Evolutionary conservation across 352 stramenopile genomes (phyloP), one percentile per base, ranked within the genome.

Genomic region (Pythium aquatile): DNA sequence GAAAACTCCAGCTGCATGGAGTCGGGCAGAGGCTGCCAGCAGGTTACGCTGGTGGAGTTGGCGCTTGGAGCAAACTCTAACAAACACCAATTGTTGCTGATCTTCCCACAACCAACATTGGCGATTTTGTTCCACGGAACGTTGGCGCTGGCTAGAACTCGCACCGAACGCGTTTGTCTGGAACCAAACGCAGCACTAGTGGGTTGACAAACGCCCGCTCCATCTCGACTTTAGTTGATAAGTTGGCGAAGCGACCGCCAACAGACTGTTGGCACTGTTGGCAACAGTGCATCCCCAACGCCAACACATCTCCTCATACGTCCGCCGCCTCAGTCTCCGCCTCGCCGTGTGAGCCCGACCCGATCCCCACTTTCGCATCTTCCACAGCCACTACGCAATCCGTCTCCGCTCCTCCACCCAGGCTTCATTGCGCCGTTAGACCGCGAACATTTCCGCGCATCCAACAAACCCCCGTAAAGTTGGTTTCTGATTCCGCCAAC

Each of bases 131-230:
- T 58, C 52, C 52, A 42, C 52, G 30, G 52, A 35, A 58, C 10
- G 53, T 46, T 16, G 17, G 14, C n/a, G 17, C 20, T 11, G 13
- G 17, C 14, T 5, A 40, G 57, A 63, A 63, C 57, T n/a, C 44
- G 7, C 46, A 13, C 33, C 57, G 59, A 65, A 65, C 59, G 20
- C 28, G n/a, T 52, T 64, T 64, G 16, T 14, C 39, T 52, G 40
- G 40, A 48, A 48, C 40, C 40, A 48, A 48, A 26, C 40, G 40
- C 40, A 48, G 40, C 17, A 26, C 49, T 46, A 9, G 28, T 17
- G 17, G 9, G 26, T 16, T 37, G 20, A 40, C 11, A 29, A 51
- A 4, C 55, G 0, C n/a, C 26, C 37, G 14, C 29, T 26, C 11
- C n/a, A 39, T 39, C 29, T 17, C 28, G 26, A 26, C n/a, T 33